Evolutionary conservation across 371 early-diverging fungal species (phyloP).

Genomic region (Gilbertella persicaria): DNA sequence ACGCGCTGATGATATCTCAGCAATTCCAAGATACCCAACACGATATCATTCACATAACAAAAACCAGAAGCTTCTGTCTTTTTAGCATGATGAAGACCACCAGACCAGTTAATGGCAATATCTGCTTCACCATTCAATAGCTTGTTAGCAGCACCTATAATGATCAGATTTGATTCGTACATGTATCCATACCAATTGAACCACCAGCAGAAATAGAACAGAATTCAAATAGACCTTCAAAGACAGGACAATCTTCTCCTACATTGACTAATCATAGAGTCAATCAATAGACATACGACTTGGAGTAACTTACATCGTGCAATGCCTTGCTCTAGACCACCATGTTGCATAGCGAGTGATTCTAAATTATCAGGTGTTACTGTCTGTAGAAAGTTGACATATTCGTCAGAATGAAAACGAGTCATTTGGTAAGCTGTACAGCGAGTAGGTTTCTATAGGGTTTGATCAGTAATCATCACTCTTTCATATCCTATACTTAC

Average conservation of each 20-base stretch:
- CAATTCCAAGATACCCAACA: slow-evolving; percentile 95
- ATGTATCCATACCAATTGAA: slow-evolving; percentile 79
- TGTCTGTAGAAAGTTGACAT: slow-evolving; percentile 95
- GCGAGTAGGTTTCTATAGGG: slow-evolving; percentile 83
- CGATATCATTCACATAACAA: slow-evolving; percentile 99
- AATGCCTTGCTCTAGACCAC: slow-evolving; percentile 54
- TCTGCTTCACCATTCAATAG: slow-evolving; percentile 88
- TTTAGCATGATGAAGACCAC: slow-evolving; percentile 99
- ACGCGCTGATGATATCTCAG: slow-evolving; percentile 91
- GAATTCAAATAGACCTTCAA: slow-evolving; percentile 97
- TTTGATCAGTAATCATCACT: too few species aligned
- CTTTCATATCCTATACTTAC: too few species aligned
- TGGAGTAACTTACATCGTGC: slow-evolving; percentile 68
- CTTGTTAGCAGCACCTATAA: slow-evolving; percentile 84
- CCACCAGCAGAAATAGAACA: slow-evolving; percentile 94
- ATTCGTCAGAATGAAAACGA: slow-evolving; percentile 99
- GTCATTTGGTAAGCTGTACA: slow-evolving; percentile 95
- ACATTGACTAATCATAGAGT: slow-evolving; percentile 68
- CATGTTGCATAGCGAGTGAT: slow-evolving; percentile 77
- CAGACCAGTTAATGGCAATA: slow-evolving; percentile 98
- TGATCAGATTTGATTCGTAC: too few species aligned
- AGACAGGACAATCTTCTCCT: slow-evolving; percentile 98
- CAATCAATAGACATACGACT: background rate
- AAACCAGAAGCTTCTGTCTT: slow-evolving; percentile 97
- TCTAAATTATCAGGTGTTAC: slow-evolving; percentile 95